Base-by-base conservation (phyloP, 352 stramenopile species). In the Globisporangium spiculum region DNA sequence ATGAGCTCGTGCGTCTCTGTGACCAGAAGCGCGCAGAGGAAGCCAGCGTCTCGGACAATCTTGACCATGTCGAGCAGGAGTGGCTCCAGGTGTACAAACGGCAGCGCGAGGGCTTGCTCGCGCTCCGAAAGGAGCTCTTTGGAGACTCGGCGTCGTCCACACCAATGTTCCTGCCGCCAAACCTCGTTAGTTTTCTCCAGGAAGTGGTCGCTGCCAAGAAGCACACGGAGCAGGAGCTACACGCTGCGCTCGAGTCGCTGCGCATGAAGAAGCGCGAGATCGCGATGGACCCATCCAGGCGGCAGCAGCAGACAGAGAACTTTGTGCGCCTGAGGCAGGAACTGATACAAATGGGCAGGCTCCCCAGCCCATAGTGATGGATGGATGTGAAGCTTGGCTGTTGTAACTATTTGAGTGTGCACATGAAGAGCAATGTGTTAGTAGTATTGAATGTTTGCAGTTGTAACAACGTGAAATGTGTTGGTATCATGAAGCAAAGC, bases 81-180 rank as follows among this genome's bases (percentile, higher is more conserved):
- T 71, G 66, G 59, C 50, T 24, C 20, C 16, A 32, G 41, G 16
- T 63, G 10, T 71, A 63, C 26, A 32, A 53, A 16, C 18, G 27
- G 14, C 56, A 71, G 38, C 48, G 38, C 8, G n/a, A 48, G 7
- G 48, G 24, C 4, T 36, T 71, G 8, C 24, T 66, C 0, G 38
- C 36, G 4, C 66, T 71, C 9, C 59, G 36, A n/a, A 55, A 22
- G 5, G 66, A 71, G 41, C 38, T 71, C 14, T 71, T 71, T 24
- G 59, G 50, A 7, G 48, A 67, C 24, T 12, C 53, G 1, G 38
- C 20, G n/a, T 67, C 58, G 2, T 20, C 96, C 30, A 97, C 86
- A 57, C 71, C 91, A 44, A 96, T 96, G 74, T 98, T 99, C 8
- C 68, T 77, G 14, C 97, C 97, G 26, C 88, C 89, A 58, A 98